Evolutionary conservation across 108 stramenopile genomes (phyloP).

Genomic region (Tribonema minus): DNA sequence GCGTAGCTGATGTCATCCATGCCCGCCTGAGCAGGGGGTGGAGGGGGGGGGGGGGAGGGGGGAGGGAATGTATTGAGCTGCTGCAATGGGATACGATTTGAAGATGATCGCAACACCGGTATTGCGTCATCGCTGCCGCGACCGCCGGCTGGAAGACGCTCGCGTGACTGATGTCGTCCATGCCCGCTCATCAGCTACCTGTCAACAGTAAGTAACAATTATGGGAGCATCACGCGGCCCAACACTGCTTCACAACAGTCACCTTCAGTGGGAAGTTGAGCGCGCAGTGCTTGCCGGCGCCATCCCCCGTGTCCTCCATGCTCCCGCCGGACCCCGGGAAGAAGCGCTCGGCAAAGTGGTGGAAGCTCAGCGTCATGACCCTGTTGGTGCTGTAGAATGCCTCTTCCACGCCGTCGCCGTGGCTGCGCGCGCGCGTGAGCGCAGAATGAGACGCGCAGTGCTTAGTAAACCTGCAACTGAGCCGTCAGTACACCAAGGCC

Average conservation of each 20-base stretch:
- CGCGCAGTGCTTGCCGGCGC: conserved; percentile 82
- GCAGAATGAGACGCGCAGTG: no score
- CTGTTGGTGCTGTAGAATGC: conserved; percentile 96
- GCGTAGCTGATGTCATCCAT: conserved; percentile 42
- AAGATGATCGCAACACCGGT: conserved; percentile 84
- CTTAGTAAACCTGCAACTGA: no score
- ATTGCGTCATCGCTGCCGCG: conserved; percentile 88
- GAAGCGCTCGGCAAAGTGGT: conserved; percentile 99
- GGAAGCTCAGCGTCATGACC: conserved; percentile 93
- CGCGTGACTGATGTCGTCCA: conserved; percentile 41
- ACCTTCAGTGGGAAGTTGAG: conserved; percentile 95
- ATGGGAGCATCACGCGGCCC: no score
- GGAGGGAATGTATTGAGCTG: background rate
- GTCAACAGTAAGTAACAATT: no score
- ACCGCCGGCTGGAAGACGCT: conserved; percentile 79
- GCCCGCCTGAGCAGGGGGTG: background rate
- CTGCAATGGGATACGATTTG: no score
- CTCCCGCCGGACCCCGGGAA: conserved; percentile 98
- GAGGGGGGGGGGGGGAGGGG: background rate
- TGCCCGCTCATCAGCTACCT: no score
- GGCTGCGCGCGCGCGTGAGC: no score
- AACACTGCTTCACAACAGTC: no score
- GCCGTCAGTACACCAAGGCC: no score
- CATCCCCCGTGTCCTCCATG: no score
- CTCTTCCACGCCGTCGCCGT: conserved; percentile 90